These are phyloP conservation scores for Phalaenopsis aphrodite DNA, from an alignment of 106 monocot genomes.

Conservation along the genomic window DNA sequence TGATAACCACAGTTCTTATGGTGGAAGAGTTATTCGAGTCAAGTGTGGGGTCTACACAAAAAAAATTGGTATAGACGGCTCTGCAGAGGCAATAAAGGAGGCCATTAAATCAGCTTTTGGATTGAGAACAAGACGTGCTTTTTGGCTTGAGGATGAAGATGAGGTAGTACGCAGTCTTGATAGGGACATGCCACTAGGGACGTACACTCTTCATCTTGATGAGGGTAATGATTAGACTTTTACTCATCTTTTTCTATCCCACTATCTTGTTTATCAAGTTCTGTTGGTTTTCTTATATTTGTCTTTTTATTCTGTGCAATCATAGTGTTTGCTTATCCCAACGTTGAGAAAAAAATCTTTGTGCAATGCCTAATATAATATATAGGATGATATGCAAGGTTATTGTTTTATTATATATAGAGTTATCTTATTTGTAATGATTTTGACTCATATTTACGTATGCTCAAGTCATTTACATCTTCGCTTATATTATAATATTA, in stretches of 20 bases:
- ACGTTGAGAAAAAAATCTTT: neutral
- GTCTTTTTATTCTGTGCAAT: neutral
- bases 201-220: slow-evolving; percentile 83
- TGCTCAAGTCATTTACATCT: too few relatives aligned
- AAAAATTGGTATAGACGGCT: slow-evolving; percentile 93
- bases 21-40: slow-evolving; percentile 80
- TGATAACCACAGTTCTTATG: slow-evolving; percentile 44
- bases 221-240: slow-evolving; percentile 42
- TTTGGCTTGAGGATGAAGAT: slow-evolving; percentile 98
- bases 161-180: slow-evolving; percentile 88
- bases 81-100: slow-evolving; percentile 90
- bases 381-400: neutral
- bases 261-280: neutral
- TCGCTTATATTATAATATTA: too few relatives aligned
- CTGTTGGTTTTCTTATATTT: neutral
- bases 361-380: neutral
- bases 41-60: slow-evolving; percentile 83
- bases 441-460: neutral
- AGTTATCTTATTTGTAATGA: neutral
- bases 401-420: neutral
- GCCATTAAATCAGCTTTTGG: slow-evolving; percentile 94
- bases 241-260: neutral
- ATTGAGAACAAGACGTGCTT: slow-evolving; percentile 75
- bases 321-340: neutral
- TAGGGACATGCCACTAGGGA: slow-evolving; percentile 89